Conservation (phyloP, 2,329 filamentous ascomycete species). For the Onygena corvina region DNA sequence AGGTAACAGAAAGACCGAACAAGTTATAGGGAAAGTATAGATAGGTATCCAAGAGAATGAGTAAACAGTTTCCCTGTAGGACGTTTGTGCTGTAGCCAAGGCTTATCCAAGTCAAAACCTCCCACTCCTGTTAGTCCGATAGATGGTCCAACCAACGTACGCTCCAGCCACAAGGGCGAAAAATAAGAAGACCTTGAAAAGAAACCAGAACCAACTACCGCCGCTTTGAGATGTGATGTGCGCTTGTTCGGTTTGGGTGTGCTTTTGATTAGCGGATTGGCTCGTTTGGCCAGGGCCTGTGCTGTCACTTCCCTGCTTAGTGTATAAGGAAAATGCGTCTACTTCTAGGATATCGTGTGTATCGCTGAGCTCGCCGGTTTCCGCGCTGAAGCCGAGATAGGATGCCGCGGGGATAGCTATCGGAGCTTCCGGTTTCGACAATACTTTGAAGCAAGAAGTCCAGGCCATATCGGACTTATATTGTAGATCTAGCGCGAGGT, state of each 20-base stretch:
- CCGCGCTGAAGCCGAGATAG: slow-evolving; percentile 53
- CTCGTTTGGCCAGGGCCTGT: slow-evolving; percentile 19
- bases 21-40: not conserved
- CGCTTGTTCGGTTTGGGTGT: slow-evolving; percentile 17
- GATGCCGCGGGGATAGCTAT: slow-evolving; percentile 63
- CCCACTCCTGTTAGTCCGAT: slow-evolving; percentile 49
- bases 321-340: slow-evolving; percentile 78
- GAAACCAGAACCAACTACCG: slow-evolving; percentile 56
- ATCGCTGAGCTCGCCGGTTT: slow-evolving; percentile 92
- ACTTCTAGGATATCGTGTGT: slow-evolving; percentile 94
- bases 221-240: slow-evolving; percentile 14
- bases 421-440: slow-evolving; percentile 49
- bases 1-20: not conserved
- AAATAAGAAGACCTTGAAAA: slow-evolving; percentile 75
- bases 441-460: slow-evolving; percentile 72
- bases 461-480: slow-evolving; percentile 86
- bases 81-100: not conserved
- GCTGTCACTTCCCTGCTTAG: slow-evolving; percentile 34
- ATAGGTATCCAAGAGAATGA: not conserved
- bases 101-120: slow-evolving; percentile 17
- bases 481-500: slow-evolving; percentile 77
- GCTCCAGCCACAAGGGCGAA: slow-evolving; percentile 55
- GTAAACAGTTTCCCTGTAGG: not conserved
- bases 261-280: slow-evolving; percentile 15
- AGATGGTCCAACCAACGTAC: slow-evolving; percentile 79